Percentiles rank a stretch among this genome's conserved stretches.
These are phyloP conservation scores for Lyophyllum atratum DNA, from an alignment of 768 basidiomycete species.

Conservation along the genomic window DNA sequence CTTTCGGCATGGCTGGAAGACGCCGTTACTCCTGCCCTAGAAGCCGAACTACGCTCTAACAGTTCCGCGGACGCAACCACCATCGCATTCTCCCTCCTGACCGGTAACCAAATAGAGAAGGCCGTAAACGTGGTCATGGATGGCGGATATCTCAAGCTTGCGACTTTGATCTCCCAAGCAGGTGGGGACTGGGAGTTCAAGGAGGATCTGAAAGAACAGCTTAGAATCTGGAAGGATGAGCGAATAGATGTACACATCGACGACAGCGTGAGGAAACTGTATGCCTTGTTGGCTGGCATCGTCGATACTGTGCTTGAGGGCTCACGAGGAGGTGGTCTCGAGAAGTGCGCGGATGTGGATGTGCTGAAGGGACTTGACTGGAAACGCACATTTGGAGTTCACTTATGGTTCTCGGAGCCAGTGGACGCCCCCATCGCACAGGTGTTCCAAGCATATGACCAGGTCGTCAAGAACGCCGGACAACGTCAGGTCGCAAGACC, in stretches of 20 bases:
- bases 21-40: constrained; percentile 69
- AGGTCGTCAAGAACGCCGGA: constrained; percentile 36
- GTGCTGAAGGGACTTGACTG: constrained; percentile 83
- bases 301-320: constrained; percentile 61
- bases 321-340: constrained; percentile 49
- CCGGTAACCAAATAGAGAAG: constrained; percentile 85
- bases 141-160: constrained; percentile 78
- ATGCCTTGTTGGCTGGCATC: constrained; percentile 78
- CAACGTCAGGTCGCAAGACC: constrained; percentile 49
- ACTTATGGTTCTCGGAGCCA: constrained; percentile 84
- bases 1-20: constrained; percentile 85
- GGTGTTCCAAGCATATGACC: constrained; percentile 65
- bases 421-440: constrained; percentile 71
- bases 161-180: constrained; percentile 87
- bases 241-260: constrained; percentile 69
- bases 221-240: constrained; percentile 83
- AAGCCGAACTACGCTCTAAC: constrained; percentile 56
- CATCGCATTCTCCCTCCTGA: constrained; percentile 74
- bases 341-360: constrained; percentile 56
- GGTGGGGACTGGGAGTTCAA: constrained; percentile 77
- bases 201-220: constrained; percentile 71
- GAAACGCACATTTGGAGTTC: constrained; percentile 90
- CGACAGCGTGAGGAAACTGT: constrained; percentile 72
- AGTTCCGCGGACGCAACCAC: constrained; percentile 45
- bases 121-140: constrained; percentile 77